Evolutionary conservation across 148 eudicot genomes (phyloP), one percentile per base, ranked within the genome.

Genomic region (Rhododendron mucronatum): DNA sequence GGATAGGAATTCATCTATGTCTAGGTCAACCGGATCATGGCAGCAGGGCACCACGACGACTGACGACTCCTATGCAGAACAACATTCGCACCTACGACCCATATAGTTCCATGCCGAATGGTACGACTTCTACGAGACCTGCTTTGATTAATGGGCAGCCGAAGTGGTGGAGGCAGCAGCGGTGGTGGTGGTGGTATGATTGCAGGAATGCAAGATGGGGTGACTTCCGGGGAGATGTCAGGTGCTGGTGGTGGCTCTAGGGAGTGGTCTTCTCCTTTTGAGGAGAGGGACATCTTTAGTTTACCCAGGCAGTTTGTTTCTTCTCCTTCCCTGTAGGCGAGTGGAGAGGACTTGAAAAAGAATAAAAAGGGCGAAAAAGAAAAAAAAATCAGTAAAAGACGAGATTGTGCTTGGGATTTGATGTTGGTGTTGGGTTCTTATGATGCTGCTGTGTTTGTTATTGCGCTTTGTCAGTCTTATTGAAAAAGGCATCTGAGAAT

Each of bases 181-280:
- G 3, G 74, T 10, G 93, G 92, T 59, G 88, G 88, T 79, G 94
- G 93, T n/a, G 92, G 83, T 51, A 84, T 91, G 6, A 65, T 87
- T 16, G 83, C 85, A 28, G 95, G 94, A 83, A 88, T 93, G 84
- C 98, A 91, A 89, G 95, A 92, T 53, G 90, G 91, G 23, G 89
- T 83, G 35, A 88, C 57, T 44, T 79, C 87, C 7, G 81, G 88
- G 28, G 98, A 93, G 83, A 30, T 91, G 75, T 82, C 94, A 37
- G 77, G 55, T 83, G 83, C 87, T 35, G 94, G 91, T 28, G 94
- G 91, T 48, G 92, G 87, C 82, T 91, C 96, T 50, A 90, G 92
- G 6, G 98, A 95, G 82, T 97, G 99, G 99, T 91, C 98, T 69
- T 97, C 99, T 20, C 98, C 99, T 2, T 97, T 97, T 78, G 99